Base-by-base conservation (phyloP, 805 yeast genomes). In the Yamadazyma olivae region DNA sequence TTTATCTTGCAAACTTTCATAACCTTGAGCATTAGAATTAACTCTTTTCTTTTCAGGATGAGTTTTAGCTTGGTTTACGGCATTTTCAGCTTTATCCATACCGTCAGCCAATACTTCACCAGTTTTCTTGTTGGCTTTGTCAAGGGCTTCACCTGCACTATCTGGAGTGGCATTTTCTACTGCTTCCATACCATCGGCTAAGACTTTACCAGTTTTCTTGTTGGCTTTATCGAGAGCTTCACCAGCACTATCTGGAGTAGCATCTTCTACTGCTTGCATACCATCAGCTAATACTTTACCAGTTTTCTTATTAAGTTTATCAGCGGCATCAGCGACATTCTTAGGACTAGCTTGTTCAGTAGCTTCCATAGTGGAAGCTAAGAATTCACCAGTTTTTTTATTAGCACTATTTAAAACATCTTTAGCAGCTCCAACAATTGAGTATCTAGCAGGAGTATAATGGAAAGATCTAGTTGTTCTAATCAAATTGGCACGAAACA, bases 1-100 rank as follows among this genome's bases (percentile, higher is more conserved):
- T 48, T 67, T 70, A 38, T 69, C 71, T 49, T 67, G 70, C 43
- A 70, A 57, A 45, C 55, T 45, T 23, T 56, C 38, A 50, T 68
- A 68, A 10, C 73, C 74, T 23, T 52, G 38, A 29, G 55, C 40
- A 41, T 62, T 60, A 26, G 57, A 35, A 15, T 30, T 21, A 7
- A 49, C 54, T 33, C 31, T 36, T 22, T 31, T 22, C 17, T 41
- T 45, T 2, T 59, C 64, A 36, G 52, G 53, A 17, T 35, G 34
- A 43, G 51, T 46, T n/a, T 41, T 27, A 15, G 32, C 17, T 7
- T 20, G 7, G 7, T 7, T 7, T 10, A 20, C 7, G 10, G 10
- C 21, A 17, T 35, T 25, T 34, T 50, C 48, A 23, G 38, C 49
- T 27, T 47, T 41, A 32, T 42, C 45, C 37, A 46, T 49, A 30